Evolutionary conservation across 192 early-diverging fungal genomes (phyloP).

Genomic region (Coemansia sp.): DNA sequence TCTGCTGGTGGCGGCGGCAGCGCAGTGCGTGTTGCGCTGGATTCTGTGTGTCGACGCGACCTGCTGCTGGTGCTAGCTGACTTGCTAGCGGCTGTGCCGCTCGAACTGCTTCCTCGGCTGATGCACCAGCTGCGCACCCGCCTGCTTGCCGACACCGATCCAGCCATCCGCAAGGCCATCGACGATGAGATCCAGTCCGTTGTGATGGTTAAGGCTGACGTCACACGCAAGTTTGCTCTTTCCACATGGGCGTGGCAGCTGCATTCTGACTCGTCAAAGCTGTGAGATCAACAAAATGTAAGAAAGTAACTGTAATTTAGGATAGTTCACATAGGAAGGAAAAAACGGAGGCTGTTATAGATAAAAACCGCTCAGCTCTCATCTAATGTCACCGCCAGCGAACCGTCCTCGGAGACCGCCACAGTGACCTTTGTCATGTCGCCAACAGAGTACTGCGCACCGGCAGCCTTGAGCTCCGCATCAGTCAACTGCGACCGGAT

Average conservation of each 20-base stretch:
- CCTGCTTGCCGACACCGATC: background rate
- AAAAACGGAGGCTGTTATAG: background rate
- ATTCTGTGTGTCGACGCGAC: slow-evolving; percentile 13
- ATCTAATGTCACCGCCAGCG: slow-evolving; percentile 16
- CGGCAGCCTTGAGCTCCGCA: slow-evolving; percentile 22
- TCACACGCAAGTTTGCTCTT: slow-evolving; percentile 29
- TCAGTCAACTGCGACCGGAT: slow-evolving; percentile 20
- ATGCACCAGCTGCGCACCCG: slow-evolving; percentile 7
- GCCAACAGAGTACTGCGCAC: slow-evolving; percentile 22
- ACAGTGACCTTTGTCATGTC: slow-evolving; percentile 39
- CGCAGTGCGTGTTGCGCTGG: slow-evolving; percentile 3
- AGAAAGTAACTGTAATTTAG: background rate
- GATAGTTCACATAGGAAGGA: too few species aligned
- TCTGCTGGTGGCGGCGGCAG: background rate
- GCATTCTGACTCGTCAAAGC: background rate
- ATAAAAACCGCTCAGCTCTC: slow-evolving; percentile 4
- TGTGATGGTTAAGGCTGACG: slow-evolving; percentile 16
- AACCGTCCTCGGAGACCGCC: background rate
- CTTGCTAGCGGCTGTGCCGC: slow-evolving; percentile 16
- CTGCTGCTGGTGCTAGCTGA: slow-evolving; percentile 24
- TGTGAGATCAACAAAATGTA: background rate
- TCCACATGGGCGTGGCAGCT: slow-evolving; percentile 37
- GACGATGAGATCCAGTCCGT: slow-evolving; percentile 14
- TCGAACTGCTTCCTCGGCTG: slow-evolving; percentile 23
- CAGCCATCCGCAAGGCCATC: slow-evolving; percentile 1